Percentiles rank a stretch among this genome's conserved stretches.
phyloP scores from a whole-genome alignment of 257 asterid genomes.

The Galeopsis tetrahit region DNA sequence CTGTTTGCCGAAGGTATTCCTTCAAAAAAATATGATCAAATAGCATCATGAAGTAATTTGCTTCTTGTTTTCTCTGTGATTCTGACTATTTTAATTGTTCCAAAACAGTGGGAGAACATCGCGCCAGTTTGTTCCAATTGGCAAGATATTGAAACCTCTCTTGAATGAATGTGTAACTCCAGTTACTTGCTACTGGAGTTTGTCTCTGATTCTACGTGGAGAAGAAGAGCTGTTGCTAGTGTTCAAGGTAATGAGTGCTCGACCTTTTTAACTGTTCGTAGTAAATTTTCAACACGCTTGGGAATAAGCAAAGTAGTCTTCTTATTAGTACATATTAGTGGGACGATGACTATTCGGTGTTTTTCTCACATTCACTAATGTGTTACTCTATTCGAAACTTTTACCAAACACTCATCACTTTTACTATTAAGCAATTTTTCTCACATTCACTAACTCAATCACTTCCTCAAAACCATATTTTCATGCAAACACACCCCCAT shows the following conservation, averaged over 20 bases:
- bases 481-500: background rate
- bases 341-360: background rate
- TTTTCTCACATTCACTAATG: too few species aligned
- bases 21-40: background rate
- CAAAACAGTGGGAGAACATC: slow-evolving; percentile 65
- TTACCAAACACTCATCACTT: too few species aligned
- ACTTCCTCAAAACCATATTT: background rate
- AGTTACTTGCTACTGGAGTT: slow-evolving; percentile 96
- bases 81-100: slow-evolving; percentile 15
- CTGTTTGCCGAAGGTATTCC: slow-evolving; percentile 74
- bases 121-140: slow-evolving; percentile 64
- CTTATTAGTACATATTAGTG: slow-evolving; percentile 7
- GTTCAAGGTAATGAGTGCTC: slow-evolving; percentile 65
- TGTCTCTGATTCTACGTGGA: slow-evolving; percentile 66
- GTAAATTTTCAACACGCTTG: background rate
- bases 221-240: slow-evolving; percentile 76
- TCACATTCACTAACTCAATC: too few species aligned
- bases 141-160: slow-evolving; percentile 84
- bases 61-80: slow-evolving; percentile 17
- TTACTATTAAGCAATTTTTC: too few species aligned
- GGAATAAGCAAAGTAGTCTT: slow-evolving; percentile 6
- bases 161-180: slow-evolving; percentile 93
- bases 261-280: background rate
- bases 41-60: background rate
- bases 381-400: too few species aligned